Base-by-base conservation (phyloP, 2,329 filamentous ascomycete genomes). In the Septoria linicola region DNA sequence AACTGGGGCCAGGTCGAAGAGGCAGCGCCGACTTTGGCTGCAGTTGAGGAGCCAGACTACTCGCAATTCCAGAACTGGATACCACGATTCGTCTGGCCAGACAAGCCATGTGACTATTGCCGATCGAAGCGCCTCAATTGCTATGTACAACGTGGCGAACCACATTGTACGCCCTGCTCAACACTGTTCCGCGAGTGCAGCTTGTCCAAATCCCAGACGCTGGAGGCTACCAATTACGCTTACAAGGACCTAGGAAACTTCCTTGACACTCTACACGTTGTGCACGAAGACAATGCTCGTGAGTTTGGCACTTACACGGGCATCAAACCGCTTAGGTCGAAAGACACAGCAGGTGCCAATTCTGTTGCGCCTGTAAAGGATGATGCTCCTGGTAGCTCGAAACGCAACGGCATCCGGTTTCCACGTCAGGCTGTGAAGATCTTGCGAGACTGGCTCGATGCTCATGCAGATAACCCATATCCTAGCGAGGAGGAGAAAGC, bases 401-500 rank as follows among this genome's bases (percentile, higher is more conserved):
- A 65, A 44, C 59, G 64, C 1, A 82, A 82, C 55, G 87, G 83
- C 46, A 82, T 85, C 43, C 81, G 89, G 11, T 91, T 96, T 70
- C 89, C 89, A 3, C 77, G 87, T 57, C 84, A 90, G 60, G 88
- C 89, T 0, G 80, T 93, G 55, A 87, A 86, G 61, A 80, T 89
- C 34, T 72, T 96, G 43, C 92, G 92, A 71, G 84, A 85, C 61
- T 96, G 91, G 91, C 79, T 95, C 25, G 81, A 85, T 0, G 84
- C 83, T 5, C 89, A 96, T 66, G 81, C 81, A 63, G 80, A 87
- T 45, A 88, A 95, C 62, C 91, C 90, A 0, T 96, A 96, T 66
- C 90, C 91, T 4, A 91, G 83, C 27, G 89, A 95, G 36, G 84
- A 89, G 52, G 88, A 96, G 66, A 95, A 92, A 65, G 87, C 90